phyloP scores from a whole-genome alignment of 805 yeast species.

The Candida chilensis region DNA sequence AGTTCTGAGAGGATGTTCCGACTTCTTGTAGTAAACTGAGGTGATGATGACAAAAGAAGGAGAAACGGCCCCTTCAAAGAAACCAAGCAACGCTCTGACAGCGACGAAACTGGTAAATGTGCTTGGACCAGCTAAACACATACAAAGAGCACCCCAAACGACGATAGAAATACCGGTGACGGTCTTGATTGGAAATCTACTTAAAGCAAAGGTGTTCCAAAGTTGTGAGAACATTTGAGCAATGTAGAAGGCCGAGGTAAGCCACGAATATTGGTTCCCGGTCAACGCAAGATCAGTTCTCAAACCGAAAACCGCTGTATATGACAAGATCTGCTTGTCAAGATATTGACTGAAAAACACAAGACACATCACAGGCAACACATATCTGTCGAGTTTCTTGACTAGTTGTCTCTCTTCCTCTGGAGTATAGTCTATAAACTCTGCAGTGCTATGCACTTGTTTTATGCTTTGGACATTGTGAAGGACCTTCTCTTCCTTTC shows the following conservation, averaged over 20 bases:
- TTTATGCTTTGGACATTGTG: too few relatives aligned
- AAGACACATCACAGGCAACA: conserved; percentile 11
- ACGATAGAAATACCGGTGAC: conserved; percentile 17
- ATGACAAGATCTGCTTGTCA: conserved; percentile 13
- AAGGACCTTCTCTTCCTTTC: too few relatives aligned
- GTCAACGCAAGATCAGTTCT: conserved; percentile 12
- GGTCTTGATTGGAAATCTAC: conserved; percentile 24
- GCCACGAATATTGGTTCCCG: conserved; percentile 12
- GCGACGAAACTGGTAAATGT: conserved; percentile 8
- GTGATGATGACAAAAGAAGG: conserved; percentile 11
- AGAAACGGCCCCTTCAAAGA: conserved; percentile 8
- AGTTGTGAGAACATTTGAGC: conserved; percentile 31
- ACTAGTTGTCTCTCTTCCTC: conserved; percentile 6
- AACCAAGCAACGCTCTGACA: conserved; percentile 7
- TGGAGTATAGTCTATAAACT: conserved; percentile 5
- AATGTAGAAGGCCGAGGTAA: conserved; percentile 14
- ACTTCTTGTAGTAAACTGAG: conserved; percentile 9
- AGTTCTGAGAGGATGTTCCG: conserved; percentile 8
- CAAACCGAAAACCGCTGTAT: conserved; percentile 12
- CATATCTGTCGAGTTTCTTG: conserved; percentile 11
- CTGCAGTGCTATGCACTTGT: conserved; percentile 2
- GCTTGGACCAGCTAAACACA: conserved; percentile 16
- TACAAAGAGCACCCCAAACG: conserved; percentile 23
- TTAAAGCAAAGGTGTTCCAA: conserved; percentile 19
- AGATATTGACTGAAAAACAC: conserved; percentile 11